A percentile compares a stretch with the other conserved stretches of the same genome.
These are phyloP conservation scores for Fraxinus pennsylvanica DNA, from an alignment of 257 asterid species.

Conservation along the genomic window DNA sequence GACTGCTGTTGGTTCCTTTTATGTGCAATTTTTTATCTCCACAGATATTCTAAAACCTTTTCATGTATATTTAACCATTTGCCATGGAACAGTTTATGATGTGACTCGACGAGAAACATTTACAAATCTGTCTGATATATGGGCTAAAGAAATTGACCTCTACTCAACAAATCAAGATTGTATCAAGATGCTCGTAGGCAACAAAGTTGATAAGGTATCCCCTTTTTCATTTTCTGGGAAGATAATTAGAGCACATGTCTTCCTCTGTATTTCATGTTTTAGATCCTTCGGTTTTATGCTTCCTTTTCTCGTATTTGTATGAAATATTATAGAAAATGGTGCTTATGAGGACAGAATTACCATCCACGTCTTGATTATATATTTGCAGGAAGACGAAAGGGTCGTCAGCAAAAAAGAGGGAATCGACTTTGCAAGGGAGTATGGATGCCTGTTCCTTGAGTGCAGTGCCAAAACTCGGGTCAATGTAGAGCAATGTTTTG, in stretches of 20 bases:
- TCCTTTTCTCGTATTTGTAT: background rate
- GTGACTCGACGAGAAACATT: slow-evolving; percentile 89
- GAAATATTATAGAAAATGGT: background rate
- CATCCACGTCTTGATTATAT: background rate
- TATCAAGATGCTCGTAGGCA: slow-evolving; percentile 94
- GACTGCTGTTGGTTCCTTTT: slow-evolving; percentile 13
- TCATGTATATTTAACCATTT: background rate
- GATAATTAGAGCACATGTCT: background rate
- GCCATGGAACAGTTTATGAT: slow-evolving; percentile 65
- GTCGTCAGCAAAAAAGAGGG: slow-evolving; percentile 93
- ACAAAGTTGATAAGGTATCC: slow-evolving; percentile 75
- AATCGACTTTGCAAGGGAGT: slow-evolving; percentile 79
- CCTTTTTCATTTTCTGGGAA: background rate
- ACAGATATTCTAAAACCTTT: background rate
- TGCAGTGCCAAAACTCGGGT: slow-evolving; percentile 94
- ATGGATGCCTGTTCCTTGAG: slow-evolving; percentile 89
- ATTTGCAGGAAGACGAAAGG: slow-evolving; percentile 73
- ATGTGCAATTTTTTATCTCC: slow-evolving; percentile 5
- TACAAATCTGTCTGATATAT: slow-evolving; percentile 79
- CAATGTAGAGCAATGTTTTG: slow-evolving; percentile 95
- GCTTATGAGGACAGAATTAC: background rate
- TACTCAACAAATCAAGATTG: slow-evolving; percentile 86
- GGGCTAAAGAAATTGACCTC: slow-evolving; percentile 94
- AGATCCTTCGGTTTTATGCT: background rate
- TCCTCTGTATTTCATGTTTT: background rate